These are phyloP conservation scores for Stagonosporopsis chrysanthemi DNA, from an alignment of 2,329 filamentous ascomycete species.

Conservation along the genomic window DNA sequence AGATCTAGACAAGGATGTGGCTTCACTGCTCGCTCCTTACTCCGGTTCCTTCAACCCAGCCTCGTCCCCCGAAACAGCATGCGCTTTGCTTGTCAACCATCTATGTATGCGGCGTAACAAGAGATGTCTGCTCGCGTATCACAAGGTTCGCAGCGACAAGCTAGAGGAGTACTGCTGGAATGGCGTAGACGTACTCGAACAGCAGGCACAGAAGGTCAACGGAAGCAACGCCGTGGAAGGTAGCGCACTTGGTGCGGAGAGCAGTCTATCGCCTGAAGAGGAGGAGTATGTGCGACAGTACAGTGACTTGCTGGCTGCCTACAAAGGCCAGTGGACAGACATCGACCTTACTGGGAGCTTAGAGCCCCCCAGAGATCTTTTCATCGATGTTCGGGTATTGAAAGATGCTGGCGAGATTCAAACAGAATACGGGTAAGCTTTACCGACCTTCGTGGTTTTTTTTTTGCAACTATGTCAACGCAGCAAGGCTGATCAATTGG, in stretches of 20 bases:
- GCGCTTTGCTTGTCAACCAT: constrained; percentile 90
- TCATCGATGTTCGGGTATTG: constrained; percentile 94
- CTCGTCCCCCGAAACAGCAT: constrained; percentile 82
- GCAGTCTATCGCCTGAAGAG: constrained; percentile 91
- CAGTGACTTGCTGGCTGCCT: constrained; percentile 88
- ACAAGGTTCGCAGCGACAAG: constrained; percentile 87
- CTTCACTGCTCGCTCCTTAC: constrained; percentile 80
- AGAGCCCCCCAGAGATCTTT: constrained; percentile 92
- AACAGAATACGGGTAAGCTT: constrained; percentile 91
- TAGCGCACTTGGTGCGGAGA: constrained; percentile 61
- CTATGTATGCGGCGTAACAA: constrained; percentile 96
- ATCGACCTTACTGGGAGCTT: constrained; percentile 93
- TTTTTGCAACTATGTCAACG: background rate
- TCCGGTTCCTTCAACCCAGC: constrained; percentile 85
- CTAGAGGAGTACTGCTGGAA: constrained; percentile 94
- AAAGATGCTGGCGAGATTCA: constrained; percentile 99
- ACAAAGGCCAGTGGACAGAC: constrained; percentile 98
- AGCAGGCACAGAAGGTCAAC: constrained; percentile 50
- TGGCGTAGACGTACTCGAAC: constrained; percentile 81
- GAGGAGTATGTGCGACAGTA: constrained; percentile 96
- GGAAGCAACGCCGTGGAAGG: constrained; percentile 53
- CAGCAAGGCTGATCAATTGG: background rate
- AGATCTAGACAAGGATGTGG: constrained; percentile 87
- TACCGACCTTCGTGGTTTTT: background rate
- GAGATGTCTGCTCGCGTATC: constrained; percentile 92